These are phyloP conservation scores for Neospermospora avenae DNA, from an alignment of 2,329 filamentous ascomycete species.

Conservation along the genomic window DNA sequence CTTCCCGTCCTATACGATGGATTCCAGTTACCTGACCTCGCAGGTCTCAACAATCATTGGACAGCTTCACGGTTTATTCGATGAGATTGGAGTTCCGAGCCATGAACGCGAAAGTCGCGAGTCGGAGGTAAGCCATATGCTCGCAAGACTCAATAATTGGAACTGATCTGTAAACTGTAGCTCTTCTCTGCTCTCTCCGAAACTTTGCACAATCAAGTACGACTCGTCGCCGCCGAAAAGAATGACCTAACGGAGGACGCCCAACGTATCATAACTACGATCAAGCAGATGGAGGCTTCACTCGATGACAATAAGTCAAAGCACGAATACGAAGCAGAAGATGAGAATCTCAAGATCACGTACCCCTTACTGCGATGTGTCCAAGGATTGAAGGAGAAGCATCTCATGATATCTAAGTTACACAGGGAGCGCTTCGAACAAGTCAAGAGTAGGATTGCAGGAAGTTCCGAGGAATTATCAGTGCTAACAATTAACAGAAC, in stretches of 20 bases:
- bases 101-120: slow-evolving; percentile 91
- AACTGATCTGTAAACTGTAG: slow-evolving; percentile 43
- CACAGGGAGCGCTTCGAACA: slow-evolving; percentile 93
- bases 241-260: slow-evolving; percentile 88
- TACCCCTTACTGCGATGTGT: slow-evolving; percentile 81
- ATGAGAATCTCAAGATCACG: slow-evolving; percentile 71
- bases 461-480: not conserved
- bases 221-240: slow-evolving; percentile 81
- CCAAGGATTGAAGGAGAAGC: slow-evolving; percentile 78
- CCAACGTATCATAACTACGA: slow-evolving; percentile 76
- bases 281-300: slow-evolving; percentile 90
- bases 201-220: slow-evolving; percentile 85
- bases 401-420: slow-evolving; percentile 71
- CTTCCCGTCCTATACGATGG: slow-evolving; percentile 47
- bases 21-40: slow-evolving; percentile 87
- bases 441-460: slow-evolving; percentile 72
- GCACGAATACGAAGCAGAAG: slow-evolving; percentile 61
- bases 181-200: slow-evolving; percentile 90
- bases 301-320: slow-evolving; percentile 71
- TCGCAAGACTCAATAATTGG: slow-evolving; percentile 23
- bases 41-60: slow-evolving; percentile 93
- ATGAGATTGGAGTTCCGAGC: slow-evolving; percentile 92
- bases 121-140: slow-evolving; percentile 64
- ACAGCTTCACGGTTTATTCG: slow-evolving; percentile 91
- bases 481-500: slow-evolving; percentile 55